phyloP scores from a whole-genome alignment of 768 basidiomycete genomes.

The Mycena venus region DNA sequence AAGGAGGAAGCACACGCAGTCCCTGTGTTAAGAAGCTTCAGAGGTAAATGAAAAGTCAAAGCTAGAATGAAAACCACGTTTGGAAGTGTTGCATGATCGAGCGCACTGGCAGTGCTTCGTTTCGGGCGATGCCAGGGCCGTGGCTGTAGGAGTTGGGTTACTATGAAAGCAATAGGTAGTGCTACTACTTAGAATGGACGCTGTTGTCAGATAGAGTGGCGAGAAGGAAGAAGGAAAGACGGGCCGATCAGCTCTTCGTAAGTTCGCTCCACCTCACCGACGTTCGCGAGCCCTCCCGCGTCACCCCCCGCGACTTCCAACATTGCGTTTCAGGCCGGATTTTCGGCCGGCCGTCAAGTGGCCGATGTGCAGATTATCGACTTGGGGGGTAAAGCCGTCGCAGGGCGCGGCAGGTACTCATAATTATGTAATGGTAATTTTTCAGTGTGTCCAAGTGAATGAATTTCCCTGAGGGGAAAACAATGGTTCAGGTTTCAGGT shows the following conservation, averaged over 20 bases:
- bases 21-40: slow-evolving; percentile 1
- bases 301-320: background rate
- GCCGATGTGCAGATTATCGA: too few species aligned
- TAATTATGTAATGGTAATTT: too few species aligned
- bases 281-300: background rate
- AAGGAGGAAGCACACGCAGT: slow-evolving; percentile 5
- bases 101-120: background rate
- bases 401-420: too few species aligned
- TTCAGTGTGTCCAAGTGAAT: too few species aligned
- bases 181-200: background rate
- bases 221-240: background rate
- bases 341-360: too few species aligned
- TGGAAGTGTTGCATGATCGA: background rate
- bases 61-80: slow-evolving; percentile 1
- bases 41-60: background rate
- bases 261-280: background rate
- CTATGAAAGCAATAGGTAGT: background rate
- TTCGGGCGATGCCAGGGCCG: background rate
- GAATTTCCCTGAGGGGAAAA: too few species aligned
- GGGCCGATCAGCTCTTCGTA: background rate
- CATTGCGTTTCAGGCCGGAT: background rate
- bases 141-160: slow-evolving; percentile 1
- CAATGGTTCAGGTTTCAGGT: too few species aligned
- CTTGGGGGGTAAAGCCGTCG: too few species aligned
- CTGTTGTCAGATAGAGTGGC: background rate